Evolutionary conservation across 106 monocot genomes (phyloP).

Genomic region (Iris macrosiphon): DNA sequence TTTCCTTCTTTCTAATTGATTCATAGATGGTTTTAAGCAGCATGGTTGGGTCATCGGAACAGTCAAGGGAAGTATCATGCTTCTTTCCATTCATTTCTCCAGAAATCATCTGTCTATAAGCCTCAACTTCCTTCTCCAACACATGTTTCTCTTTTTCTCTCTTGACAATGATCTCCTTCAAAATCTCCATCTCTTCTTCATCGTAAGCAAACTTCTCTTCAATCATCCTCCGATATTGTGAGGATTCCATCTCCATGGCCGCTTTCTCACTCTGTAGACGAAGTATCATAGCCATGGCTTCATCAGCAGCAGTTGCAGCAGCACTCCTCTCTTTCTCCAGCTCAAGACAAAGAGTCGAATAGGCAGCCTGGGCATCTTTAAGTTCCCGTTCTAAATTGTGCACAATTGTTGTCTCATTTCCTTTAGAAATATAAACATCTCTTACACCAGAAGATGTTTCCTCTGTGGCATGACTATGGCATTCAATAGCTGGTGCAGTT

Average conservation of each 20-base stretch:
- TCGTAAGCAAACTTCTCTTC: conserved; percentile 82
- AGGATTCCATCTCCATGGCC: conserved; percentile 67
- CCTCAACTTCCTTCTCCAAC: conserved; percentile 64
- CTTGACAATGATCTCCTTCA: conserved; percentile 83
- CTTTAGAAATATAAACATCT: conserved; percentile 2
- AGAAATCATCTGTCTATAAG: conserved; percentile 32
- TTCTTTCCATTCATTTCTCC: conserved; percentile 4
- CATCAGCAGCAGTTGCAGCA: conserved; percentile 78
- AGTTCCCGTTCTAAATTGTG: conserved; percentile 40
- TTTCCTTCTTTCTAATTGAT: conserved; percentile 24
- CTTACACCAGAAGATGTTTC: conserved; percentile 2
- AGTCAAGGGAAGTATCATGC: conserved; percentile 10
- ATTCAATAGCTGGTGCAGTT: background rate
- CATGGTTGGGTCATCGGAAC: conserved; percentile 10
- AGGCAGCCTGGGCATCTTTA: conserved; percentile 42
- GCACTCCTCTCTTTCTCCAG: conserved; percentile 93
- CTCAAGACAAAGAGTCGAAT: conserved; percentile 51
- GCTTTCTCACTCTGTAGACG: conserved; percentile 92
- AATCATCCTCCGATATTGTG: conserved; percentile 67
- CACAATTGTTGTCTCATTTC: conserved; percentile 11
- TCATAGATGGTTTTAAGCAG: conserved; percentile 21
- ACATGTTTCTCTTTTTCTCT: conserved; percentile 66
- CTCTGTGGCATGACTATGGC: background rate
- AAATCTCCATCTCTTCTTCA: conserved; percentile 78
- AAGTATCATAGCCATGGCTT: conserved; percentile 95